Evolutionary conservation across 345 rosid genomes (phyloP), one percentile per base, ranked within the genome.

Genomic region (Eucalyptus cladocalyx): DNA sequence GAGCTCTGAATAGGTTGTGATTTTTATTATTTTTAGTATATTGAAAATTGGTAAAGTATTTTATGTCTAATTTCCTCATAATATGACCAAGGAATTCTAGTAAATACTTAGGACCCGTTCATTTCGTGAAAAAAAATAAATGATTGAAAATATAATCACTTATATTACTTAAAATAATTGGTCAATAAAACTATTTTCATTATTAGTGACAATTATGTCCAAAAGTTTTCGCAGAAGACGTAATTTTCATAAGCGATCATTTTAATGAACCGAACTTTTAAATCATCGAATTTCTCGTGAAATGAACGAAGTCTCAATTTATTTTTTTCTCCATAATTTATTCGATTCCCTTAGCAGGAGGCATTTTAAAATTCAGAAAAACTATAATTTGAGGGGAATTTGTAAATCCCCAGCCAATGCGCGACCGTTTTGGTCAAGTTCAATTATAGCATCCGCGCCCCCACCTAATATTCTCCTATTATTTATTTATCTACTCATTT

Each of bases 191-290:
- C 5, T 9, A 9, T 56, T 56, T 56, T 56, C 28, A 24, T 56
- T 9, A 23, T 56, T 23, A 0, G 2, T 1, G 1, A 28, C 2
- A 11, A 28, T 60, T 60, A 12, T 26, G n/a, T 12, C 17, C 4
- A 26, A 0, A 28, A 26, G 0, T 60, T 26, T 60, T 28, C 4
- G 1, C 1, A 6, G 2, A 12, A 0, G 15, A 28, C 7, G 0
- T 11, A 60, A 12, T 3, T 5, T 26, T 56, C 3, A 28, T 28
- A 60, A 28, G 32, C 16, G 0, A 60, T 56, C 30, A 56, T 56
- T 9, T 56, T 53, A 19, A 53, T 8, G 26, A 19, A 53, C 58
- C 4, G 19, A 53, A 53, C 2, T 53, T 56, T 24, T 1, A 24
- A 24, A 24, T 24, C 3, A 24, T 56, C 0, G 5, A 56, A 2